phyloP scores from a whole-genome alignment of 2,329 filamentous ascomycete species.

The Fusarium palustre region DNA sequence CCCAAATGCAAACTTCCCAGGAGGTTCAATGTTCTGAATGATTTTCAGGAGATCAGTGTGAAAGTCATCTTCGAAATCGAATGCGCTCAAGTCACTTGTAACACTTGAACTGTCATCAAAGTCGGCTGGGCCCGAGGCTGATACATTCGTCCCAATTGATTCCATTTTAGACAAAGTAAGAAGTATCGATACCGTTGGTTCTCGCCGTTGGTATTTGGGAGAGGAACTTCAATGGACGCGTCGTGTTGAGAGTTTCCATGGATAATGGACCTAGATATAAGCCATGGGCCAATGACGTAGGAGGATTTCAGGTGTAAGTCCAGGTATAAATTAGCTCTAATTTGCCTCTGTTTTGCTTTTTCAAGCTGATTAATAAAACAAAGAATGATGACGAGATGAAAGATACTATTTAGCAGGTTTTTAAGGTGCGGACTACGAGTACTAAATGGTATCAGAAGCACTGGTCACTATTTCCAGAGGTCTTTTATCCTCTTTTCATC shows the following conservation, averaged over 20 bases:
- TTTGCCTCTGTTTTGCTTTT: background rate
- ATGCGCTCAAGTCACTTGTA: background rate
- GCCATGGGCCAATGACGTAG: background rate
- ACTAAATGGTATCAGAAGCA: background rate
- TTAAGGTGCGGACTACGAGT: background rate
- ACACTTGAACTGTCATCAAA: background rate
- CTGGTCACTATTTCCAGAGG: background rate
- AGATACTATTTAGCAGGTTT: background rate
- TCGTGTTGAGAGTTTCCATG: background rate
- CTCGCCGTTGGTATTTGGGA: background rate
- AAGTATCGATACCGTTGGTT: background rate
- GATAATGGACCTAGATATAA: background rate
- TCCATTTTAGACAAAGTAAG: background rate
- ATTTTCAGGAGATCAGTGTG: conserved; percentile 5
- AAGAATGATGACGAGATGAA: background rate
- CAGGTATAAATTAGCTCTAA: background rate
- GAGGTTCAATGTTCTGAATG: background rate
- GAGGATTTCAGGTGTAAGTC: no score
- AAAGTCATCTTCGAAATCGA: background rate
- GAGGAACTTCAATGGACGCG: background rate
- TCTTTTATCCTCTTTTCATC: background rate
- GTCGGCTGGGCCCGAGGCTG: no score
- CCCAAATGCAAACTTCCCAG: background rate
- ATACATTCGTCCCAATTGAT: no score
- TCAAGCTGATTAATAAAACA: background rate